Evolutionary conservation across 2,329 filamentous ascomycete genomes (phyloP), one percentile per base, ranked within the genome.

Genomic region (Aureobasidium melanogenum): DNA sequence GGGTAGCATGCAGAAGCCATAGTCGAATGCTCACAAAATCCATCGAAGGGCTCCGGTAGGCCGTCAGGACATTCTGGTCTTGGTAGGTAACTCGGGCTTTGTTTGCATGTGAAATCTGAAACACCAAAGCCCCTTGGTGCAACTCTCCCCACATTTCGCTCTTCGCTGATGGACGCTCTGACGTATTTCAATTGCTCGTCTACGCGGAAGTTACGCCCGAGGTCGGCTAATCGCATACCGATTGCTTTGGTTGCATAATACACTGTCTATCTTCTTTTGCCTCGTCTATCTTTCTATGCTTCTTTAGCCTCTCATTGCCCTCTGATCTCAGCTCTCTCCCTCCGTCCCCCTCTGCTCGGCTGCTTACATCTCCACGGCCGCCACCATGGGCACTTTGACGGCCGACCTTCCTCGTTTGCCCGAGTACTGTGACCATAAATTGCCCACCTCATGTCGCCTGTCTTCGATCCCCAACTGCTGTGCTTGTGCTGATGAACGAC

Each of bases 401-500:
- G 69, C 65, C 28, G 60, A 60, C 41, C 39, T 61, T 24, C 60
- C 62, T 17, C 67, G 68, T 14, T 63, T 70, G 26, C 63, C 66
- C 10, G 60, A 61, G 22, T 66, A 68, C 55, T 71, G 69, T 63
- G 68, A 66, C 15, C 69, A 71, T 62, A 70, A 70, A 51, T 61
- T 71, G 7, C 68, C 69, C 3, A 69, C 69, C 3, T 69, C 67
- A 15, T 71, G 69, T 60, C 67, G 68, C 22, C 64, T 71, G 26
- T 65, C 67, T 9, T 71, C 69, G 7, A 69, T 71, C 44, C 67
- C 65, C 1, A 47, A 64, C 32, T 71, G 69, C 64, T 71, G 69
- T 55, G 69, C 69, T 22, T 71, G 69, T 62, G 68, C 69, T 46
- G 69, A 71, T 50, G 69, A 71, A 38, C 65, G 69, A 57, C 60